These are phyloP conservation scores for Panicum virgatum DNA, from an alignment of 202 grass and related monocot species.

Conservation along the genomic window DNA sequence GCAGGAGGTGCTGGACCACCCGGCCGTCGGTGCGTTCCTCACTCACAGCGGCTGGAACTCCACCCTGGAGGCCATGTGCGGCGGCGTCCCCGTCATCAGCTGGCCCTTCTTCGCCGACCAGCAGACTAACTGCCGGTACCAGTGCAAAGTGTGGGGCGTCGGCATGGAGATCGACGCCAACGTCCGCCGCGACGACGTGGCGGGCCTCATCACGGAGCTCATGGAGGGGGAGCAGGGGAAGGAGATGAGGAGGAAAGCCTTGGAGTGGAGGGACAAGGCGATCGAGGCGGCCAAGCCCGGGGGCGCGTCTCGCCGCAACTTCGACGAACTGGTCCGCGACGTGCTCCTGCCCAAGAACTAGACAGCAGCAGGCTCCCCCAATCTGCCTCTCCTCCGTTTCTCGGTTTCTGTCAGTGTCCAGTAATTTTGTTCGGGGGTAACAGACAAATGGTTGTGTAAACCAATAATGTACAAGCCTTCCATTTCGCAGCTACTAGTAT, in stretches of 20 bases:
- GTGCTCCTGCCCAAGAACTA: conserved; percentile 54
- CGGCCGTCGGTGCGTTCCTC: conserved; percentile 56
- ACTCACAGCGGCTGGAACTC: conserved; percentile 87
- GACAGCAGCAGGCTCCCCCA: neutral
- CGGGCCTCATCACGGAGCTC: conserved; percentile 58
- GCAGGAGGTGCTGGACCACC: conserved; percentile 60
- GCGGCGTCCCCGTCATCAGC: conserved; percentile 67
- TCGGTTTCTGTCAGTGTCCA: neutral
- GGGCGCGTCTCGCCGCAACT: conserved; percentile 53
- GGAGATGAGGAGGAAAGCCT: conserved; percentile 37
- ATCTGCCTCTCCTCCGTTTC: neutral
- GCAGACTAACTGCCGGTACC: conserved; percentile 76
- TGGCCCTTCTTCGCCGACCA: conserved; percentile 90
- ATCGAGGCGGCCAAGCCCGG: conserved; percentile 35
- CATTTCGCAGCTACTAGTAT: too few relatives aligned
- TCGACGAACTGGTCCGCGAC: conserved; percentile 46
- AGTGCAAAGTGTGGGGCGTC: conserved; percentile 56
- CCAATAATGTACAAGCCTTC: neutral
- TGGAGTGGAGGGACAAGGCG: conserved; percentile 48
- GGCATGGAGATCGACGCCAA: conserved; percentile 71
- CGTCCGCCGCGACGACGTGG: conserved; percentile 53
- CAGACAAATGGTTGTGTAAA: neutral
- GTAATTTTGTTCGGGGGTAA: neutral
- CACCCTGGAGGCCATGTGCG: conserved; percentile 58
- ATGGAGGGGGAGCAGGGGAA: conserved; percentile 68